phyloP scores from a whole-genome alignment of 2,329 filamentous ascomycete species.

The Trichoderma afroharzianum region DNA sequence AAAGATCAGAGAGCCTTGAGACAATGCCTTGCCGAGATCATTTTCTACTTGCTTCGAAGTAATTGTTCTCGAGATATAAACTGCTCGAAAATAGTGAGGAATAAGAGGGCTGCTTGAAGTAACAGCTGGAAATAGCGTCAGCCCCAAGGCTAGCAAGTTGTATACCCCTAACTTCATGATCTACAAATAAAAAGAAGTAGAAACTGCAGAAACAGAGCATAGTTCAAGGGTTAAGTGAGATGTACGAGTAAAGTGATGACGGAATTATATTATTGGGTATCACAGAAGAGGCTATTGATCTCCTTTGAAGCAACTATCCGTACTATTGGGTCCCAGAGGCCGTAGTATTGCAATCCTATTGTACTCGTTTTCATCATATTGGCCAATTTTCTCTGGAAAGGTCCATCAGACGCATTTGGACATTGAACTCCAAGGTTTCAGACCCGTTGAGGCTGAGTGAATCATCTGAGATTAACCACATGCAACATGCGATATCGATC shows the following conservation, averaged over 20 bases:
- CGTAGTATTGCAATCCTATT: not conserved
- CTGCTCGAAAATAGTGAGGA: not conserved
- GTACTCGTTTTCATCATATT: no score
- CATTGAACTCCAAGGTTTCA: not conserved
- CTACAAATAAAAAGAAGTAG: no score
- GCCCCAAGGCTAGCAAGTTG: not conserved
- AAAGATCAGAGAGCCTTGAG: not conserved
- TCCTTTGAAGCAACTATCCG: no score
- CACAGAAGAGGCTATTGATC: not conserved
- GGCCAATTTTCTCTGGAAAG: not conserved
- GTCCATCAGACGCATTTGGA: no score
- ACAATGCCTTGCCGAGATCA: not conserved
- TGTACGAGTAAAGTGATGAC: not conserved
- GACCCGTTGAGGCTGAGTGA: not conserved
- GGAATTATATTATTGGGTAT: not conserved
- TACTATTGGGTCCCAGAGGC: not conserved
- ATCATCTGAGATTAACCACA: not conserved
- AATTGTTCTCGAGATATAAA: not conserved
- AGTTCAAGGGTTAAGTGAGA: not conserved
- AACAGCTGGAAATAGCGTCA: not conserved
- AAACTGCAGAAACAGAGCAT: not conserved
- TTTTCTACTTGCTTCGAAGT: not conserved
- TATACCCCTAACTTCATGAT: not conserved
- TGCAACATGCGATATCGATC: not conserved
- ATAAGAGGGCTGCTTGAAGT: not conserved